Evolutionary conservation across 805 yeast species (phyloP).

Genomic region (Zygosaccharomyces bailii): DNA sequence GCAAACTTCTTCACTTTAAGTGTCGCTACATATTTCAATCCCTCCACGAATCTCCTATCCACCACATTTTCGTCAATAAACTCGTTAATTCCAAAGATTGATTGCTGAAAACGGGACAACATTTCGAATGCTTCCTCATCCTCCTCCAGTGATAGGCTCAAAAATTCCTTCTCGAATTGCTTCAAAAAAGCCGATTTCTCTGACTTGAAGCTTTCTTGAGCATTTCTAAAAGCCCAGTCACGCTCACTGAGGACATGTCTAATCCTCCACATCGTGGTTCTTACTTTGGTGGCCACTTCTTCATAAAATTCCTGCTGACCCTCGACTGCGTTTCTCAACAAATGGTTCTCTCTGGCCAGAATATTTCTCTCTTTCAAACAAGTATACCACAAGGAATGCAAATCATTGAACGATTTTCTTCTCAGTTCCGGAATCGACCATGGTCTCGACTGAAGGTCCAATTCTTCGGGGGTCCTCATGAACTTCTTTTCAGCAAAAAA

Average conservation of each 20-base stretch:
- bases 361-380: constrained; percentile 79
- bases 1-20: constrained; percentile 59
- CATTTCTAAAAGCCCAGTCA: constrained; percentile 63
- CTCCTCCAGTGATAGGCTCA: constrained; percentile 50
- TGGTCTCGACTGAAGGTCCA: constrained; percentile 57
- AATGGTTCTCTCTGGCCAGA: constrained; percentile 68
- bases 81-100: constrained; percentile 80
- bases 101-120: constrained; percentile 73
- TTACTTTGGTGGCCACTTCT: constrained; percentile 42
- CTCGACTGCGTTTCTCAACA: constrained; percentile 44
- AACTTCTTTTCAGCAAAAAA: constrained; percentile 68
- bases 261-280: constrained; percentile 71
- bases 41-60: constrained; percentile 58
- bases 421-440: constrained; percentile 90
- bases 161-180: constrained; percentile 57
- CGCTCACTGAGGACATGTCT: constrained; percentile 87
- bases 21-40: constrained; percentile 65
- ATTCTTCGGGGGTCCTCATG: constrained; percentile 55
- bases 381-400: constrained; percentile 88
- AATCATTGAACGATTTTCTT: constrained; percentile 84
- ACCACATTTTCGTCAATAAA: constrained; percentile 55
- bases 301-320: constrained; percentile 39
- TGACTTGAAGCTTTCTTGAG: constrained; percentile 43
- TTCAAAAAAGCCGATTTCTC: constrained; percentile 48
- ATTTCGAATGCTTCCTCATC: constrained; percentile 62